Evolutionary conservation across 2,329 filamentous ascomycete genomes (phyloP).

Genomic region (Tolypocladium sp.): DNA sequence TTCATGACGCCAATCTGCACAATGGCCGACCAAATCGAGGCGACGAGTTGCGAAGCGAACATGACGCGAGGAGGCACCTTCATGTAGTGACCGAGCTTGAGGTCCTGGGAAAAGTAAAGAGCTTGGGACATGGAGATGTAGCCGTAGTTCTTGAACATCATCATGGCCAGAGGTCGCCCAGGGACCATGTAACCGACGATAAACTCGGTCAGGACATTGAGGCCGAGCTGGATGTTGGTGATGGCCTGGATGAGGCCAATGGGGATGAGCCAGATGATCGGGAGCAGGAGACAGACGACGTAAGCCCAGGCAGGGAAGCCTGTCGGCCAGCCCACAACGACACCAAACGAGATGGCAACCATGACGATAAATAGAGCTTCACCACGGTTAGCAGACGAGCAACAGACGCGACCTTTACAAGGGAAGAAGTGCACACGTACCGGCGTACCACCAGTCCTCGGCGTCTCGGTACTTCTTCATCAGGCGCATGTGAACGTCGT

Average conservation of each 20-base stretch:
- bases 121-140: conserved; percentile 61
- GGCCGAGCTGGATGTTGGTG: conserved; percentile 53
- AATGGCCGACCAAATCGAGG: conserved; percentile 51
- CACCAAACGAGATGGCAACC: conserved; percentile 44
- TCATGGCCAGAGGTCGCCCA: conserved; percentile 61
- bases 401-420: too few species aligned
- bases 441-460: conserved; percentile 50
- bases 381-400: neutral
- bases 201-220: conserved; percentile 67
- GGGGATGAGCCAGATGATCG: conserved; percentile 49
- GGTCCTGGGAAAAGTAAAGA: conserved; percentile 54
- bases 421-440: conserved; percentile 34
- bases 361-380: conserved; percentile 40
- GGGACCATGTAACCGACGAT: conserved; percentile 66
- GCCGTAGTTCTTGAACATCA: conserved; percentile 70
- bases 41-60: conserved; percentile 50
- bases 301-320: conserved; percentile 50
- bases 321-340: conserved; percentile 46
- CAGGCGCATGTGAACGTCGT: conserved; percentile 49
- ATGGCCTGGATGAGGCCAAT: conserved; percentile 54
- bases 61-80: conserved; percentile 52
- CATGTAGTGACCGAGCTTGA: conserved; percentile 64
- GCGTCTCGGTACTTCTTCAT: conserved; percentile 54
- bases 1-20: conserved; percentile 58
- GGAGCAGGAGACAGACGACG: conserved; percentile 46